Evolutionary conservation across 164 flowering plant genomes (phyloP).

Genomic region (Nymphaea colorata): DNA sequence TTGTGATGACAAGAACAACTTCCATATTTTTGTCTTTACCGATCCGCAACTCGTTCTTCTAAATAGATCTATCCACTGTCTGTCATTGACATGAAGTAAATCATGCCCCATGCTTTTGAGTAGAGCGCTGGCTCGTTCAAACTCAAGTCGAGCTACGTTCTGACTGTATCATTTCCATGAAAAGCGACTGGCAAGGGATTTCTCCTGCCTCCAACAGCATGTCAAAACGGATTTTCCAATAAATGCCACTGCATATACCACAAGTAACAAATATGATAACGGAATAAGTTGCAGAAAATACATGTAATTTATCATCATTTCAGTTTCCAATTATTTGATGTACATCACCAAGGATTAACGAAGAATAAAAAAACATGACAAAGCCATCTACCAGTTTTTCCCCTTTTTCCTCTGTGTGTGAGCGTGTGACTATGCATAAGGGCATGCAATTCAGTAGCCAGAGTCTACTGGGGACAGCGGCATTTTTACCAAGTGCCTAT

Average conservation of each 20-base stretch:
- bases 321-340: too few species aligned
- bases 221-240: constrained; percentile 83
- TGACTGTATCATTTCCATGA: constrained; percentile 64
- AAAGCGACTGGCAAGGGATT: constrained; percentile 46
- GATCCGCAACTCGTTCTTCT: constrained; percentile 26
- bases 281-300: not conserved
- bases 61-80: constrained; percentile 63
- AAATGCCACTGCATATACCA: constrained; percentile 43
- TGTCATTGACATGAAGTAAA: constrained; percentile 53
- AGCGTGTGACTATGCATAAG: too few species aligned
- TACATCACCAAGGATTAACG: too few species aligned
- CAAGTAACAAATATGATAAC: not conserved
- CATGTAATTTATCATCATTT: too few species aligned
- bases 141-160: constrained; percentile 28
- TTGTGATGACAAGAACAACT: constrained; percentile 17
- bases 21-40: constrained; percentile 20
- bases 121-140: constrained; percentile 40
- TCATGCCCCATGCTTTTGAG: constrained; percentile 54
- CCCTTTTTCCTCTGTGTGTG: too few species aligned
- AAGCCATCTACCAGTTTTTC: too few species aligned
- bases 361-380: too few species aligned
- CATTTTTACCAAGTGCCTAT: too few species aligned
- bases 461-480: too few species aligned
- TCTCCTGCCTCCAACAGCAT: constrained; percentile 67
- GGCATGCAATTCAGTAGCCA: too few species aligned